Conservation (phyloP, 2,329 filamentous ascomycete genomes). For the Dactylellina cionopaga region DNA sequence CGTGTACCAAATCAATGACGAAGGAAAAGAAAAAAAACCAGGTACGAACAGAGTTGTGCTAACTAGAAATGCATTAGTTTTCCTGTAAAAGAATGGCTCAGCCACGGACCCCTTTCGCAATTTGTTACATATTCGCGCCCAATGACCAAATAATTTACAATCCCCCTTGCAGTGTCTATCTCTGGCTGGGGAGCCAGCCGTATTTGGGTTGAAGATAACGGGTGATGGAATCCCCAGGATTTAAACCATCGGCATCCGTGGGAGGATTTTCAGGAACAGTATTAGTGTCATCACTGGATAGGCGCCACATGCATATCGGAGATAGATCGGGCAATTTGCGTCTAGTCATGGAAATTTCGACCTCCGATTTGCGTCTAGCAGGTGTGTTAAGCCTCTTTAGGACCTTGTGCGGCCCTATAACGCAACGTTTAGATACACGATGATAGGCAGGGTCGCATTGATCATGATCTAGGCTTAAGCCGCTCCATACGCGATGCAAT, state of each 20-base stretch:
- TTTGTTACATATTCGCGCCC: constrained; percentile 36
- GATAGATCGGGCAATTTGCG: constrained; percentile 41
- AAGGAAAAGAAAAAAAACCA: constrained; percentile 28
- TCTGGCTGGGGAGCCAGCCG: constrained; percentile 2
- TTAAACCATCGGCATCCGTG: constrained; percentile 28
- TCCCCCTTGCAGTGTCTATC: constrained; percentile 1
- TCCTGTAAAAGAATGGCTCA: constrained; percentile 10
- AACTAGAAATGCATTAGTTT: constrained; percentile 19
- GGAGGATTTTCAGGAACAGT: constrained; percentile 19
- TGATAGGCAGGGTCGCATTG: constrained; percentile 19
- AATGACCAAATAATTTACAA: constrained; percentile 20
- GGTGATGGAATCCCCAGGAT: constrained; percentile 14
- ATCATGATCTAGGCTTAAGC: constrained; percentile 18
- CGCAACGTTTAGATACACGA: constrained; percentile 11
- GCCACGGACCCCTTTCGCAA: constrained; percentile 50
- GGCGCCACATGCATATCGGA: constrained; percentile 20
- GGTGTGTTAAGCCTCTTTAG: constrained; percentile 1
- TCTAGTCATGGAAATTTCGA: constrained; percentile 2
- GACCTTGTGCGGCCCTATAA: constrained; percentile 8
- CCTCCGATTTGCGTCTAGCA: neutral
- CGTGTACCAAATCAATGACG: constrained; percentile 34
- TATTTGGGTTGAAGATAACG: constrained; percentile 13
- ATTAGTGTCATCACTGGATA: constrained; percentile 1
- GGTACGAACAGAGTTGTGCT: constrained; percentile 14
- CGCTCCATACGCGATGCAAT: constrained; percentile 35